Evolutionary conservation across 768 basidiomycete species (phyloP).

Genomic region (Zangia roseola): DNA sequence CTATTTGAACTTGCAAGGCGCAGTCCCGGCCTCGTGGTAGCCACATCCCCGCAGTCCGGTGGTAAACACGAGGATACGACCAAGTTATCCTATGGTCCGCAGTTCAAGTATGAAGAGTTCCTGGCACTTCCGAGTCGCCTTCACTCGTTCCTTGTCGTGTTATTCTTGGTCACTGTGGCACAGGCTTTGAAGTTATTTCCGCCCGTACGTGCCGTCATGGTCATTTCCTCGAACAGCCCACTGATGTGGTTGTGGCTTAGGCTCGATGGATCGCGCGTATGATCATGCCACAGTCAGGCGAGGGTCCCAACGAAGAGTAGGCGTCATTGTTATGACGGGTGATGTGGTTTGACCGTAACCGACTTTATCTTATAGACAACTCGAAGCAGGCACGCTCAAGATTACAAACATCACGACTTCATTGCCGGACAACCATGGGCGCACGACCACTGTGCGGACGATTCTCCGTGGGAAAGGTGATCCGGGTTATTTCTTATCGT

Average conservation of each 20-base stretch:
- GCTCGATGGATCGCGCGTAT: slow-evolving; percentile 55
- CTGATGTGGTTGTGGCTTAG: slow-evolving; percentile 23
- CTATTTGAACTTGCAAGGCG: slow-evolving; percentile 38
- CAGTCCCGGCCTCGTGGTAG: slow-evolving; percentile 16
- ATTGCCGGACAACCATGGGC: slow-evolving; percentile 39
- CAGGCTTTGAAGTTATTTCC: slow-evolving; percentile 33
- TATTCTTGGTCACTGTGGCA: slow-evolving; percentile 26
- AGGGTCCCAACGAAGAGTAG: slow-evolving; percentile 66
- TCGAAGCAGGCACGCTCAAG: slow-evolving; percentile 59
- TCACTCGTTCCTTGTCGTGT: slow-evolving; percentile 40
- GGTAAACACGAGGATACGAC: slow-evolving; percentile 15
- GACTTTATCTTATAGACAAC: slow-evolving; percentile 37
- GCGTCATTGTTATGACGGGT: not conserved
- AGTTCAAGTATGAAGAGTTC: slow-evolving; percentile 80
- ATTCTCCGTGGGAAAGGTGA: slow-evolving; percentile 68
- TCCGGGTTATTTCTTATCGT: slow-evolving; percentile 56
- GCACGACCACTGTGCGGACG: slow-evolving; percentile 51
- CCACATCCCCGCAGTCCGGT: slow-evolving; percentile 13
- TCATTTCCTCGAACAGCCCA: not conserved
- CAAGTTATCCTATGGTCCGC: slow-evolving; percentile 54
- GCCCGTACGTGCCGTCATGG: slow-evolving; percentile 33
- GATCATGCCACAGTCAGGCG: slow-evolving; percentile 51
- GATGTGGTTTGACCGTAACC: slow-evolving; percentile 1
- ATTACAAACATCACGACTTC: slow-evolving; percentile 72
- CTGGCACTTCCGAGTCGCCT: slow-evolving; percentile 39